phyloP scores from a whole-genome alignment of 192 early-diverging fungal species.

The Gamsiella multidivaricata region DNA sequence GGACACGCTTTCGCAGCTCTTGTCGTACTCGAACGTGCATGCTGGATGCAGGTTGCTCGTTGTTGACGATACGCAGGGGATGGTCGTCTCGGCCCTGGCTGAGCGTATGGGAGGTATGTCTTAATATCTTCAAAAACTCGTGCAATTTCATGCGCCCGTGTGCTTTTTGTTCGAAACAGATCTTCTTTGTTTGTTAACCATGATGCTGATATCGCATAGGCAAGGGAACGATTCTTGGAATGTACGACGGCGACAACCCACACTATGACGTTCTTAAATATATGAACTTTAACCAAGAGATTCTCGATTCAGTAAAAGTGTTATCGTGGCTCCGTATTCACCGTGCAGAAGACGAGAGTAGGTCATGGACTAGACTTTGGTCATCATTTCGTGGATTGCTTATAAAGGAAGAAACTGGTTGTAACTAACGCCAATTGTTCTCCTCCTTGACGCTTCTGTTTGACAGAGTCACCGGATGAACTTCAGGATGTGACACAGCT shows the following conservation, averaged over 20 bases:
- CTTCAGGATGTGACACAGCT: constrained; percentile 64
- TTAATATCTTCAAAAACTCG: not conserved
- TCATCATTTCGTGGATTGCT: no score
- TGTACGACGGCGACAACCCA: constrained; percentile 79
- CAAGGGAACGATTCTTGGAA: constrained; percentile 70
- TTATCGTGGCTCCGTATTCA: constrained; percentile 80
- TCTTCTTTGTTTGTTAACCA: constrained; percentile 1
- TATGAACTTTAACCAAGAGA: constrained; percentile 75
- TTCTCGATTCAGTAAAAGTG: constrained; percentile 64
- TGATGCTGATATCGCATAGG: constrained; percentile 33
- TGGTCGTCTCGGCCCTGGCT: constrained; percentile 82
- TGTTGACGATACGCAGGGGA: constrained; percentile 92
- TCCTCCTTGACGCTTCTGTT: not conserved
- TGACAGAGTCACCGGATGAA: constrained; percentile 59
- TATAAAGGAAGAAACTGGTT: not conserved
- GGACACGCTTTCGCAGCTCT: constrained; percentile 93
- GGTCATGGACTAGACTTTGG: constrained; percentile 5
- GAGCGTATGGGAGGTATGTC: constrained; percentile 73
- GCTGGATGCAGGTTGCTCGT: constrained; percentile 76
- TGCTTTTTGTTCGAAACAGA: not conserved
- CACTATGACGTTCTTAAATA: constrained; percentile 82
- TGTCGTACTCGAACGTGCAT: constrained; percentile 86
- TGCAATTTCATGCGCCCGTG: no score
- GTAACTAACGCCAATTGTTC: not conserved
- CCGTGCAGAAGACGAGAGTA: constrained; percentile 67